phyloP scores from a whole-genome alignment of 192 early-diverging fungal genomes.

The Backusella australiensis region DNA sequence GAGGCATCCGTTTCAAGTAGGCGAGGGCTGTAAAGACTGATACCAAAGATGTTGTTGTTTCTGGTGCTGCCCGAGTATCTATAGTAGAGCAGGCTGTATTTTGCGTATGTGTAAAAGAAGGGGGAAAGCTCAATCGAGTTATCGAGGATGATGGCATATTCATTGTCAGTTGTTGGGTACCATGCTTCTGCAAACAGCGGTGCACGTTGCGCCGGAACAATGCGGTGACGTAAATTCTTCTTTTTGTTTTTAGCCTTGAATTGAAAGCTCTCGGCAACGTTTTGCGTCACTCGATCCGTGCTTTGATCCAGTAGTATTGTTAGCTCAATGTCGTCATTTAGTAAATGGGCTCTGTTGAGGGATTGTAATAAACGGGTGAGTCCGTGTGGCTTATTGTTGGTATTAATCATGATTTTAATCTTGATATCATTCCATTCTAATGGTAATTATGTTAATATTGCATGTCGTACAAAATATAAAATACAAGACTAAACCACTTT shows the following conservation, averaged over 20 bases:
- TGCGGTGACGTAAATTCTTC: slow-evolving; percentile 47
- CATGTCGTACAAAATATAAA: neutral
- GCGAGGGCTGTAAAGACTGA: slow-evolving; percentile 54
- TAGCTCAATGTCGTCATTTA: slow-evolving; percentile 47
- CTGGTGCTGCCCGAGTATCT: slow-evolving; percentile 32
- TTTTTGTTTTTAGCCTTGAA: slow-evolving; percentile 46
- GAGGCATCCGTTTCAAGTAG: slow-evolving; percentile 42
- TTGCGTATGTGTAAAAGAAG: slow-evolving; percentile 52
- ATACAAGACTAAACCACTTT: neutral
- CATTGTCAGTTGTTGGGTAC: slow-evolving; percentile 50
- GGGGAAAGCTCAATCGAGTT: slow-evolving; percentile 57
- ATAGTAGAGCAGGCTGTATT: slow-evolving; percentile 51
- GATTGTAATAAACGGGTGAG: slow-evolving; percentile 49
- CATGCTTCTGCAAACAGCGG: slow-evolving; percentile 57
- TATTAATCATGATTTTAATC: slow-evolving; percentile 48
- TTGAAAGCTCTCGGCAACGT: slow-evolving; percentile 41
- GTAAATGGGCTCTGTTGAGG: slow-evolving; percentile 41
- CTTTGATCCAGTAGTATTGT: slow-evolving; percentile 53
- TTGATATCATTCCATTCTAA: slow-evolving; percentile 49
- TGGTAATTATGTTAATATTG: neutral
- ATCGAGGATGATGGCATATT: slow-evolving; percentile 53
- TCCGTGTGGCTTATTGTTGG: slow-evolving; percentile 45
- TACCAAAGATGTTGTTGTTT: slow-evolving; percentile 39
- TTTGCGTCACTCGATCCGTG: slow-evolving; percentile 45
- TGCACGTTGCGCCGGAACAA: slow-evolving; percentile 45